phyloP scores from a whole-genome alignment of 495 filamentous ascomycete genomes.

The Penicillium alfredii region DNA sequence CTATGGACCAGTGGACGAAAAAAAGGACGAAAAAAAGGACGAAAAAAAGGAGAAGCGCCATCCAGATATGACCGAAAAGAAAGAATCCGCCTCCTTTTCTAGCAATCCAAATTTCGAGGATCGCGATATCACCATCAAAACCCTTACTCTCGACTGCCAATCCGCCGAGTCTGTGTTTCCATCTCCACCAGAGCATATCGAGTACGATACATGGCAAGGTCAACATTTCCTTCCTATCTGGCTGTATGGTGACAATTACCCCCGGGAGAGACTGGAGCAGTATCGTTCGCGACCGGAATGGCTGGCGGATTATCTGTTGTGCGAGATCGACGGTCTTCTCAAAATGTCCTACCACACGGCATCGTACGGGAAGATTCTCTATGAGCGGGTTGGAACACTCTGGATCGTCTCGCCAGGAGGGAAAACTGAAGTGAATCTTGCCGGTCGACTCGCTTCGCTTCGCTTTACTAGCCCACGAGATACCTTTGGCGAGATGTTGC shows the following conservation, averaged over 20 bases:
- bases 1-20: slow-evolving; percentile 15
- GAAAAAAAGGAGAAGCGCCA: slow-evolving; percentile 4
- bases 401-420: slow-evolving; percentile 2
- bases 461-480: slow-evolving; percentile 2
- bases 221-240: too few relatives aligned
- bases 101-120: not conserved
- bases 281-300: not conserved
- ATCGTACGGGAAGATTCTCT: slow-evolving; percentile 5
- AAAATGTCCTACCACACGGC: slow-evolving; percentile 2
- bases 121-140: not conserved
- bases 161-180: not conserved
- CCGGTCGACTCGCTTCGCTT: not conserved
- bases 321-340: not conserved
- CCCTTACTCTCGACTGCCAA: slow-evolving; percentile 1
- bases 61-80: not conserved
- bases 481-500: not conserved
- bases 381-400: slow-evolving; percentile 13
- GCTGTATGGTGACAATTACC: too few relatives aligned
- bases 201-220: not conserved
- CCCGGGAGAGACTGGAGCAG: not conserved
- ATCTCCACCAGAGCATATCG: not conserved
- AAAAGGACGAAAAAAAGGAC: slow-evolving; percentile 10
- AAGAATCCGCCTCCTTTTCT: not conserved
- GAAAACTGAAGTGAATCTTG: slow-evolving; percentile 1
- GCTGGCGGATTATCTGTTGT: not conserved